Base-by-base conservation (phyloP, 2,329 filamentous ascomycete genomes). In the Xylariaceae sp. region DNA sequence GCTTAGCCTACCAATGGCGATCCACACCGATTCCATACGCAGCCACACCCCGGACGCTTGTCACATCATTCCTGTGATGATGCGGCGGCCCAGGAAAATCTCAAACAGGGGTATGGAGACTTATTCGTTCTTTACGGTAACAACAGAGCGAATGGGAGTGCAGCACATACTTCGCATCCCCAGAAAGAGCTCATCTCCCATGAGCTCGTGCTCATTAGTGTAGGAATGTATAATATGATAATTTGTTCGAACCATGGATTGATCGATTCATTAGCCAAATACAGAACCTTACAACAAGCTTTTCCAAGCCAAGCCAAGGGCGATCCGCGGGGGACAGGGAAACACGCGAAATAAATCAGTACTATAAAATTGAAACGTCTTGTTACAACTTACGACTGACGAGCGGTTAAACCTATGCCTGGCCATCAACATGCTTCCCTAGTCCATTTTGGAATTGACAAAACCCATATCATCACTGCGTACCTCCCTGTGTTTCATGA, bases 361-460 rank as follows among this genome's bases (percentile, higher is more conserved):
- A 44, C 53, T 52, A 37, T 47, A 15, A 8, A 24, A 45, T 53
- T 53, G 53, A 57, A 57, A 57, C 50, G 20, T 46, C 37, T 13
- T 49, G 53, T 57, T 49, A 53, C 53, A 56, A 46, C 26, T 35
- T 29, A 26, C 16, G 30, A 53, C 15, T 11, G 23, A 37, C 45
- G 45, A 11, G 15, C 16, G 21, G 30, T 49, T n/a, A n/a, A n/a
- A n/a, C n/a, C n/a, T n/a, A n/a, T 40, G 29, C 33, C 20, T 49
- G 40, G 53, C 46, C 53, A 50, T 44, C n/a, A n/a, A n/a, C n/a
- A n/a, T 27, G 13, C 24, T 23, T 13, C 13, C 36, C 16, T 23
- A 46, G 18, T 29, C 13, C 36, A 26, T 33, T 43, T 26, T 35
- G 23, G 15, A 39, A 29, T 33, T 15, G 35, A n/a, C 21, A 23